Evolutionary conservation across 257 asterid genomes (phyloP), one percentile per base, ranked within the genome.

Genomic region (Vinca minor): DNA sequence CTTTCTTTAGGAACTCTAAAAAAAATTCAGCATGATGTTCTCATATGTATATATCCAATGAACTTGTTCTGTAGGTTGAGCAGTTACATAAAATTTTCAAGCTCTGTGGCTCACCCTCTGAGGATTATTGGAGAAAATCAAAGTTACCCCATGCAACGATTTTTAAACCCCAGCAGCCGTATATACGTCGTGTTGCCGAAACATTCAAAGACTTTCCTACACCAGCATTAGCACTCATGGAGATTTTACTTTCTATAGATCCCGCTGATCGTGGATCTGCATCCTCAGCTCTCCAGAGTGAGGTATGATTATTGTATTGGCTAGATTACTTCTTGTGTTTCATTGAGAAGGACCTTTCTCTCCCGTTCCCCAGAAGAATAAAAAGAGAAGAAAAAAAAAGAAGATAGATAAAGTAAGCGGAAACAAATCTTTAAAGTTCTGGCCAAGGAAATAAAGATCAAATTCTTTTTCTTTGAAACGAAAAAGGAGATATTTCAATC

Each of bases 101-200:
- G 78, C 95, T 93, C 53, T 93, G 98, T 68, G 98, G 98, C 36
- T 93, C 98, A 18, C 98, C 98, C 18, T 82, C 87, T 1, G 98
- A 93, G 78, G 98, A 93, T 73, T 89, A 89, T 67, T 93, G 98
- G 98, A 85, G 80, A 78, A 93, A 87, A 72, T 85, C 98, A 15
- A 87, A 84, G 82, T 81, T 93, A 77, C 97, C 98, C 13, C 85
- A 93, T 78, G 88, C 97, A 54, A 89, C 98, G 26, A 89, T 89
- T 63, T 93, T 93, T 78, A 93, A 93, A 79, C 98, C 98, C 64
- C 96, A 84, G 70, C 96, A 85, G 74, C 96, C 97, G 58, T 93
- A 93, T 75, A 83, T 77, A 68, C 87, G 95, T 9, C 80, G 93
- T 64, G 95, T 93, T 72, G 83, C 80, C 20, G 97, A 93, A 67